Conservation (phyloP, 164 flowering plant species). For the Chimonanthus salicifolius region DNA sequence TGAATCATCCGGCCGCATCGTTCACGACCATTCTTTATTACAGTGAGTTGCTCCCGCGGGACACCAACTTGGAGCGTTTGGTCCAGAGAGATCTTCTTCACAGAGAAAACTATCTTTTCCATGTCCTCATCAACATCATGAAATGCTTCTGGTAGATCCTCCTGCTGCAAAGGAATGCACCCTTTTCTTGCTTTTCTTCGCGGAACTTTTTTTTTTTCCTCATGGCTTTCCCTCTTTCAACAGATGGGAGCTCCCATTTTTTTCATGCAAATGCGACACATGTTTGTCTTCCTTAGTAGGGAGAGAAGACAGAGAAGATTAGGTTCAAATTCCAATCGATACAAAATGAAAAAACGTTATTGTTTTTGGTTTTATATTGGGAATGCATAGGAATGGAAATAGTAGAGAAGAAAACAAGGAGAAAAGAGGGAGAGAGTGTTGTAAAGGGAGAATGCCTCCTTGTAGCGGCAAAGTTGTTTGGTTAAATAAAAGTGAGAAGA, state of each 20-base stretch:
- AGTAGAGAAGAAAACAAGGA: no score
- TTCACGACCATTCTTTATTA: slow-evolving; percentile 49
- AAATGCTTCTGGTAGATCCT: slow-evolving; percentile 51
- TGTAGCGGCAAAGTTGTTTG: no score
- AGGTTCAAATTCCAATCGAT: no score
- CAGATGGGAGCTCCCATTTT: neutral
- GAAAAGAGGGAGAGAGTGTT: no score
- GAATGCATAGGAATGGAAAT: no score
- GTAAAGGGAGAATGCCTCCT: no score
- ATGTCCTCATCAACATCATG: slow-evolving; percentile 46
- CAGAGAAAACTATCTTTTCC: slow-evolving; percentile 42
- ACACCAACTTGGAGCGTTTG: slow-evolving; percentile 29
- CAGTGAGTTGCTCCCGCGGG: slow-evolving; percentile 55
- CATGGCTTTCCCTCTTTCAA: neutral
- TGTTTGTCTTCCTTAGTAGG: neutral
- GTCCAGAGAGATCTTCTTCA: slow-evolving; percentile 40
- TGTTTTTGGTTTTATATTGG: no score
- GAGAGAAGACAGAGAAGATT: no score
- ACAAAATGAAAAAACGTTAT: no score
- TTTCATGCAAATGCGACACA: neutral
- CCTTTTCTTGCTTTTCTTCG: neutral
- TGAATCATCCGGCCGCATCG: slow-evolving; percentile 33
- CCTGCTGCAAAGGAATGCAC: neutral
- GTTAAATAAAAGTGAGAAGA: no score
- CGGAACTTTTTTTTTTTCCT: neutral